A percentile compares a stretch with the other conserved stretches of the same genome.
Evolutionary conservation across 331 rosid genomes (phyloP).

Genomic region (Quercus tomentella): DNA sequence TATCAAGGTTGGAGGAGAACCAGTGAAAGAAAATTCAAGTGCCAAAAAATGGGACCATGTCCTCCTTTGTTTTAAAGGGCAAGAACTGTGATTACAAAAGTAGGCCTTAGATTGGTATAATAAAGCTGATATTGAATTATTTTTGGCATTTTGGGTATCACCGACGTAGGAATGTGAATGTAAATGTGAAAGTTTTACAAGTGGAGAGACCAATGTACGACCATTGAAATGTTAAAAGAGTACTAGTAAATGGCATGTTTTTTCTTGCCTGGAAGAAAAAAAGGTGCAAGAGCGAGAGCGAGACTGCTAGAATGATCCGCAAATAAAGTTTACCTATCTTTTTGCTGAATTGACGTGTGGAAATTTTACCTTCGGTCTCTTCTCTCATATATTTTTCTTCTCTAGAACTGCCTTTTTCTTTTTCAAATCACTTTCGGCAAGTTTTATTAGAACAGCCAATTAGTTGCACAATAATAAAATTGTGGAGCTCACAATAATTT

Average conservation of each 20-base stretch:
- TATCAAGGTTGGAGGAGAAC: neutral
- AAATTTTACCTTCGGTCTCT: neutral
- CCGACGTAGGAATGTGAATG: neutral
- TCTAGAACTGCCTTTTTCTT: too few relatives aligned
- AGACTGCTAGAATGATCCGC: neutral
- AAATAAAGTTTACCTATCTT: neutral
- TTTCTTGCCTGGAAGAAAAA: neutral
- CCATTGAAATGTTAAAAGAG: neutral
- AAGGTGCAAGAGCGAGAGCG: neutral
- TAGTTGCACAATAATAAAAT: too few relatives aligned
- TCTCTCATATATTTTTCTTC: too few relatives aligned
- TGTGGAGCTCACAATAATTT: too few relatives aligned
- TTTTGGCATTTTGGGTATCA: neutral
- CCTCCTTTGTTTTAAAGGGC: neutral
- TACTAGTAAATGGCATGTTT: neutral
- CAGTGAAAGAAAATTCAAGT: constrained; percentile 5
- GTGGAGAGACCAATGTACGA: neutral
- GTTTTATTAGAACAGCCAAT: too few relatives aligned
- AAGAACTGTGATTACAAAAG: neutral
- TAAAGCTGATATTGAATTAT: neutral
- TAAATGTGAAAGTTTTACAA: neutral
- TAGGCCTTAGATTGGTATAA: neutral
- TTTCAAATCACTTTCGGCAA: too few relatives aligned
- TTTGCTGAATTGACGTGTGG: constrained; percentile 23
- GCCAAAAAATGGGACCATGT: constrained; percentile 2